Base-by-base conservation (phyloP, 2,329 filamentous ascomycete species). In the Monosporascus sp. region DNA sequence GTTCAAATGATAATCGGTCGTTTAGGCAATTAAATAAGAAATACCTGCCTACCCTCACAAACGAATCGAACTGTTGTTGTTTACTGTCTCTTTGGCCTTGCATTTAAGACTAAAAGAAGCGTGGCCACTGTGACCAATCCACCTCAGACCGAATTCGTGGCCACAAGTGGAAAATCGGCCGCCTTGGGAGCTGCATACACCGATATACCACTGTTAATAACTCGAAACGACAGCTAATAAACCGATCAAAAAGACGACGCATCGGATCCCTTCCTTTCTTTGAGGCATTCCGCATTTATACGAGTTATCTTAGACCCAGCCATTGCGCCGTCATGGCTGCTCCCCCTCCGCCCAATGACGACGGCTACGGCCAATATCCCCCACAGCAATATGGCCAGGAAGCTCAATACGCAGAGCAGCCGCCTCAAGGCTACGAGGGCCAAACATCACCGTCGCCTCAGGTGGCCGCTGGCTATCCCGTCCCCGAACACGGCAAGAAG, bases 401-500 rank as follows among this genome's bases (percentile, higher is more conserved):
- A 48, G 59, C 64, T 50, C 66, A 69, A 49, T 74, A 76, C 57
- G 65, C 72, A 49, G 70, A 72, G 53, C 71, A 73, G 47, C 63
- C 64, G 44, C 57, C 65, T 53, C 63, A 64, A 47, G 68, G 56
- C 37, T 73, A 72, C 62, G 74, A 74, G 53, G 67, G 62, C 50
- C 71, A 74, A 52, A 59, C 70, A 45, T 70, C 70, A 43, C 66
- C 68, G 11, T 64, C 72, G 9, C 70, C 68, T 4, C 66, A 63
- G 40, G 58, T 65, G 11, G 58, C 64, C 38, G 63, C 64, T 20
- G 43, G 22, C 45, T 61, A 63, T 37, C 63, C 64, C 53, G 67
- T 60, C 44, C 65, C 72, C 31, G 77, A 78, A 44, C 75, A 76
- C 47, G 79, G 75, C 58, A 86, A 82, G 71, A 91, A 91, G 78